A percentile compares a stretch with the other conserved stretches of the same genome.
Conservation (phyloP, 2,329 filamentous ascomycete species). For the Berkeleyomyces rouxiae region DNA sequence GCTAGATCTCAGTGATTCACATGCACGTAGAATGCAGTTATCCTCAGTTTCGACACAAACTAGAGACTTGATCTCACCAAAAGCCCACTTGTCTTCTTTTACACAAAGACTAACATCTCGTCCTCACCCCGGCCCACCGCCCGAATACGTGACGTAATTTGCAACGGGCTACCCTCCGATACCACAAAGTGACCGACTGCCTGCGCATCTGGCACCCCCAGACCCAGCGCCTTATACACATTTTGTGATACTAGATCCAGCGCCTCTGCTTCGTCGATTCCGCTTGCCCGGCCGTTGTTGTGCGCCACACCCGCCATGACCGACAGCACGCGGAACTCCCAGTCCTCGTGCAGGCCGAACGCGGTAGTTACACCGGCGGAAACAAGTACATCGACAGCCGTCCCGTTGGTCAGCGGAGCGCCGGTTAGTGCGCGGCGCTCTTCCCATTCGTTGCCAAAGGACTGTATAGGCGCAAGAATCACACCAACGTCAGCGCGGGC, state of each 20-base stretch:
- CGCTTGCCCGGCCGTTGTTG: constrained; percentile 33
- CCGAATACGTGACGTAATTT: constrained; percentile 39
- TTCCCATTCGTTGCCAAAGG: constrained; percentile 41
- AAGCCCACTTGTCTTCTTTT: neutral
- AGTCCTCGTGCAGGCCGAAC: constrained; percentile 44
- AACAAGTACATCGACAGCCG: constrained; percentile 39
- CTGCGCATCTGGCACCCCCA: constrained; percentile 21
- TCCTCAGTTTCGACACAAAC: neutral
- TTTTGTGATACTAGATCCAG: constrained; percentile 40
- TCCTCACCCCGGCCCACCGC: constrained; percentile 27
- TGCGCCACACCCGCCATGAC: constrained; percentile 43
- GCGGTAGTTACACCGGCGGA: constrained; percentile 41
- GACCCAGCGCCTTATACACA: constrained; percentile 39
- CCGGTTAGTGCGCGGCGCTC: constrained; percentile 44
- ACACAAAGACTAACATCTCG: constrained; percentile 11
- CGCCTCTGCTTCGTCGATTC: constrained; percentile 37
- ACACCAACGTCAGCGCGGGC: constrained; percentile 40
- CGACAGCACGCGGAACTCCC: constrained; percentile 42
- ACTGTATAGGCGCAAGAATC: constrained; percentile 41
- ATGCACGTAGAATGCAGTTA: no score
- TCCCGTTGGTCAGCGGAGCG: constrained; percentile 49
- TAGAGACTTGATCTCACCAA: no score
- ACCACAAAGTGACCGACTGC: constrained; percentile 38
- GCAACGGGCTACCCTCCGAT: constrained; percentile 45
- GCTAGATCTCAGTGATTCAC: no score